Percentiles rank a stretch among this genome's conserved stretches.
phyloP scores from a whole-genome alignment of 2,329 filamentous ascomycete genomes.

The Calonectria pauciramosa region DNA sequence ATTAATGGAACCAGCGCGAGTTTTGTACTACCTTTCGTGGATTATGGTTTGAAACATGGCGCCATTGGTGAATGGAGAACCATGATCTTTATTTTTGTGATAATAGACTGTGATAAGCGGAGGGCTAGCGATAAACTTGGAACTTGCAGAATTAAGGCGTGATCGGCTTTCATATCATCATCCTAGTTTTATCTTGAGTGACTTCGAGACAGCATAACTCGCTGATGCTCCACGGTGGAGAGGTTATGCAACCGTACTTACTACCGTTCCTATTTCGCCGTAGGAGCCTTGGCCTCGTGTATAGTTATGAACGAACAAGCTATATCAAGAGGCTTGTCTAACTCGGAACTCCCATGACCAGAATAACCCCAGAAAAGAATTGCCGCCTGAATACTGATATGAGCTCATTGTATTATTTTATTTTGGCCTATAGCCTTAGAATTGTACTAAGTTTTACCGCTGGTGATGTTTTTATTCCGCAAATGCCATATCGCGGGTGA shows the following conservation, averaged over 20 bases:
- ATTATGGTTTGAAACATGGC: conserved; percentile 22
- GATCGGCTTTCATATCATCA: background rate
- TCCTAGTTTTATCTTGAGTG: background rate
- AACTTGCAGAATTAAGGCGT: background rate
- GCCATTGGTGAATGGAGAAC: conserved; percentile 19
- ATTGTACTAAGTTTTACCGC: background rate
- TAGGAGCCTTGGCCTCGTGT: background rate
- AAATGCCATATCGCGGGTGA: background rate
- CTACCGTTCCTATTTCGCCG: background rate
- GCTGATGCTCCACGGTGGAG: background rate
- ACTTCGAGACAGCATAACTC: background rate
- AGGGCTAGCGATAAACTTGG: conserved; percentile 16
- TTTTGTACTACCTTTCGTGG: conserved; percentile 11
- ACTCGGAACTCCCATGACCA: background rate
- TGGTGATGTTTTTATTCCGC: background rate
- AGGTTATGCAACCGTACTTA: background rate
- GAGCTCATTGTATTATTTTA: background rate
- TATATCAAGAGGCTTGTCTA: background rate
- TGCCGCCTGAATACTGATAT: background rate
- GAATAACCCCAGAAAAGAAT: background rate
- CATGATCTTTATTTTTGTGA: conserved; percentile 19
- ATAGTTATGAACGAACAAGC: background rate
- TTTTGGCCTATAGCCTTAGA: background rate
- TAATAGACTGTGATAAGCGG: conserved; percentile 30
- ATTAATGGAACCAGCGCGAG: background rate